These are phyloP conservation scores for Populus simonii DNA, from an alignment of 345 rosid genomes.

Conservation along the genomic window DNA sequence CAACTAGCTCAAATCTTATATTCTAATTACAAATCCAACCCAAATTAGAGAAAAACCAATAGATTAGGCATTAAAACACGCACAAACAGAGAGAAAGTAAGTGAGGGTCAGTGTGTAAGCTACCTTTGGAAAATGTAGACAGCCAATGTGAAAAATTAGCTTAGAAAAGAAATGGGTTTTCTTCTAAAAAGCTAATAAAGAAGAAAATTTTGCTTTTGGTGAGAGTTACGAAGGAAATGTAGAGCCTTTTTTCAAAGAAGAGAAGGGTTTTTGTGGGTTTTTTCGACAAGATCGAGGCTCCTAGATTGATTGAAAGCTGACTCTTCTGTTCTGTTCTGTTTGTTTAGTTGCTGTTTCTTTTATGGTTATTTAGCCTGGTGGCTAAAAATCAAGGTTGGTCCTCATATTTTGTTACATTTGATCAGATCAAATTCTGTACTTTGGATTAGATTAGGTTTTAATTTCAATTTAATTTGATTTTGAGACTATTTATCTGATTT, in stretches of 20 bases:
- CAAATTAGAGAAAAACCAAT: slow-evolving; percentile 12
- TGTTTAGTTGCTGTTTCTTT: not conserved
- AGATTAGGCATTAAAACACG: not conserved
- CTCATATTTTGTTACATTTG: not conserved
- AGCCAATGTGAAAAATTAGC: slow-evolving; percentile 26
- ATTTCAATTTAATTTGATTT: not conserved
- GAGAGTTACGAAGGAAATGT: not conserved
- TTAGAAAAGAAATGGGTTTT: not conserved
- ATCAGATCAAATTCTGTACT: too few relatives aligned
- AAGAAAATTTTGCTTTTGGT: not conserved
- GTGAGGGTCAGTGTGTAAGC: not conserved
- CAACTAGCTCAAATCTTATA: not conserved
- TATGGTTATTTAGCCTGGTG: not conserved
- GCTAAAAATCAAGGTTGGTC: not conserved
- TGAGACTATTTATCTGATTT: not conserved
- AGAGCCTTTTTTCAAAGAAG: not conserved
- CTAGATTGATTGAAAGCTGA: not conserved
- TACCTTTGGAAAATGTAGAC: slow-evolving; percentile 23
- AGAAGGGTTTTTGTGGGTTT: not conserved
- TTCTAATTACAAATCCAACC: slow-evolving; percentile 6
- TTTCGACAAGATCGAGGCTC: not conserved
- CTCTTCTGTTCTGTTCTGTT: not conserved
- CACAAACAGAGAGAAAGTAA: slow-evolving; percentile 2
- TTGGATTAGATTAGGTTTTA: not conserved
- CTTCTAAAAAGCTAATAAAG: not conserved